phyloP scores from a whole-genome alignment of 371 early-diverging fungal species.

The Smittium culicis region DNA sequence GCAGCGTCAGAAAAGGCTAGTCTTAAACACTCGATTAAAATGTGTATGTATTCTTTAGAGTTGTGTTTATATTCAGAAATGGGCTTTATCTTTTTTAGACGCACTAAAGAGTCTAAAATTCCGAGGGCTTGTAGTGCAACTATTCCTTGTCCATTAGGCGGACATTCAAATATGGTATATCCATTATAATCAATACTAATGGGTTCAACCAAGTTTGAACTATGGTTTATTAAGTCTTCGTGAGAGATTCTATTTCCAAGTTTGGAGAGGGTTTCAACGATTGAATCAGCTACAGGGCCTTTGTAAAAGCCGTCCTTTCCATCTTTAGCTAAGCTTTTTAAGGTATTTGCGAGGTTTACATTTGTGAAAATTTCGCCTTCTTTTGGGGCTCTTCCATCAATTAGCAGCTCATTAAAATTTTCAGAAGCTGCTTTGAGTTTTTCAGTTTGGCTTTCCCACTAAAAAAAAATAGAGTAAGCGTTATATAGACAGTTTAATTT shows the following conservation, averaged over 20 bases:
- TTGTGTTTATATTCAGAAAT: constrained; percentile 38
- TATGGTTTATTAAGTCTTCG: constrained; percentile 55
- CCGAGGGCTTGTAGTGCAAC: constrained; percentile 58
- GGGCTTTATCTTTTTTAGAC: constrained; percentile 24
- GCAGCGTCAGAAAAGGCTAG: constrained; percentile 64
- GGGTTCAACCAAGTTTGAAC: constrained; percentile 41
- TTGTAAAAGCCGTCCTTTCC: constrained; percentile 65
- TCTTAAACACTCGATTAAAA: constrained; percentile 49
- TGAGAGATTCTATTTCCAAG: constrained; percentile 60
- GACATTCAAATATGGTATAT: constrained; percentile 52
- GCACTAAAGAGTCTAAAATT: constrained; percentile 45
- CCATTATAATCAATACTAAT: constrained; percentile 50
- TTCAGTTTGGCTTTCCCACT: constrained; percentile 44
- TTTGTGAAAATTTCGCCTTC: constrained; percentile 50
- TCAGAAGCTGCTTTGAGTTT: constrained; percentile 34
- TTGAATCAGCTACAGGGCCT: constrained; percentile 59
- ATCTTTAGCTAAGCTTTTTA: constrained; percentile 40
- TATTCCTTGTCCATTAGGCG: constrained; percentile 68
- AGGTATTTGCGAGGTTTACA: constrained; percentile 47
- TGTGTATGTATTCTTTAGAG: constrained; percentile 48
- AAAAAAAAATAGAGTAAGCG: too few relatives aligned
- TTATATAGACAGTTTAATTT: too few relatives aligned
- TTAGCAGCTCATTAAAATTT: constrained; percentile 38
- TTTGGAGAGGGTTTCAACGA: constrained; percentile 43
- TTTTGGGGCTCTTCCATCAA: constrained; percentile 45